Conservation (phyloP, 192 early-diverging fungal genomes). For the Neocallimastix lanati region DNA sequence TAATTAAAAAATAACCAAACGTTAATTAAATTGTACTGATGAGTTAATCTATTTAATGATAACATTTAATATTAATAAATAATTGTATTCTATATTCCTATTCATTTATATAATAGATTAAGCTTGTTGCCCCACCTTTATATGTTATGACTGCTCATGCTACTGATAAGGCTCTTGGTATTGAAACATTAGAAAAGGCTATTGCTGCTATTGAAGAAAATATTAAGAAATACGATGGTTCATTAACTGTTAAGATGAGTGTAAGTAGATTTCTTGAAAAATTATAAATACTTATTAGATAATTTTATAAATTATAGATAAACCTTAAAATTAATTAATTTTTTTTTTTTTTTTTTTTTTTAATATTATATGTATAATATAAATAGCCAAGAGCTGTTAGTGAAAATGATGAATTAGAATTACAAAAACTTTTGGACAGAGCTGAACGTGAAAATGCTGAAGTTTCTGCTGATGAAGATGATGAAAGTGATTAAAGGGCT, state of each 20-base stretch:
- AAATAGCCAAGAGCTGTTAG: slow-evolving; percentile 61
- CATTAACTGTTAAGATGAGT: slow-evolving; percentile 71
- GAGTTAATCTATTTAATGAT: too few species aligned
- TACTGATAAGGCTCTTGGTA: slow-evolving; percentile 63
- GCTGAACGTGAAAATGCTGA: slow-evolving; percentile 83
- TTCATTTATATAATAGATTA: slow-evolving; percentile 42
- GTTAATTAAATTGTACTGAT: too few species aligned
- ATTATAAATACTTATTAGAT: too few species aligned
- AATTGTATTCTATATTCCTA: slow-evolving; percentile 43
- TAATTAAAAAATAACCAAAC: too few species aligned
- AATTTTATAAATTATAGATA: background rate
- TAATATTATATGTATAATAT: too few species aligned
- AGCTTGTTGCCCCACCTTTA: slow-evolving; percentile 79
- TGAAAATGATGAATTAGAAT: slow-evolving; percentile 84
- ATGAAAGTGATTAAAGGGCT: slow-evolving; percentile 13
- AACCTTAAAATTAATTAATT: background rate
- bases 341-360: background rate
- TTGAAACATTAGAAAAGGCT: slow-evolving; percentile 76
- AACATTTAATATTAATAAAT: too few species aligned
- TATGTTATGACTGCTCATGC: slow-evolving; percentile 82
- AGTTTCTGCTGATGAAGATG: slow-evolving; percentile 81
- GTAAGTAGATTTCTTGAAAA: background rate
- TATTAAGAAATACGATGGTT: slow-evolving; percentile 53
- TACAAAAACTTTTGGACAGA: slow-evolving; percentile 70
- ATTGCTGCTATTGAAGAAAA: slow-evolving; percentile 61